Conservation (phyloP, 176 grass and related monocot genomes). For the Neostapfia colusana region DNA sequence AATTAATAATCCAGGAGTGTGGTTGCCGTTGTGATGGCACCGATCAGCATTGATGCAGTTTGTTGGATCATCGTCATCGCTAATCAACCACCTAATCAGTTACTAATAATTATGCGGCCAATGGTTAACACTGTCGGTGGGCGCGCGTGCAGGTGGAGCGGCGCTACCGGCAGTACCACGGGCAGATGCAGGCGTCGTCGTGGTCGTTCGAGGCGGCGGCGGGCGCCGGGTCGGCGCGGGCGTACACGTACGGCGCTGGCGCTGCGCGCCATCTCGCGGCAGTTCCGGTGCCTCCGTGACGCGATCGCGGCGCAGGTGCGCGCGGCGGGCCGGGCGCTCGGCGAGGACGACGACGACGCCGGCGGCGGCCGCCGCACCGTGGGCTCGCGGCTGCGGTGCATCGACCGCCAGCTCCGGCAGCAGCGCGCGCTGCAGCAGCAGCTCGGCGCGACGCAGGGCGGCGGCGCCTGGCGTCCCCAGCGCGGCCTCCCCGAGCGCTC, state of each 20-base stretch:
- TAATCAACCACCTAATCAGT: not conserved
- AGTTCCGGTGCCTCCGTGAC: slow-evolving; percentile 92
- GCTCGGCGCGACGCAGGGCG: slow-evolving; percentile 93
- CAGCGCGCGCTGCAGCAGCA: slow-evolving; percentile 95
- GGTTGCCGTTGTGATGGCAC: slow-evolving; percentile 19
- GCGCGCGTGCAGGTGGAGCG: slow-evolving; percentile 71
- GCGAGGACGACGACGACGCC: slow-evolving; percentile 63
- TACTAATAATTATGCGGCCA: not conserved
- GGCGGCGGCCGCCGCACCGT: slow-evolving; percentile 47
- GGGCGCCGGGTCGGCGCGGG: slow-evolving; percentile 60
- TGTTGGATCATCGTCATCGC: slow-evolving; percentile 14
- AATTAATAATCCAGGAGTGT: no score
- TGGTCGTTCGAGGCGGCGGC: slow-evolving; percentile 75
- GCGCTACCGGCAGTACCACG: slow-evolving; percentile 94
- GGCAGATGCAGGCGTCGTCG: slow-evolving; percentile 79
- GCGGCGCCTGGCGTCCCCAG: slow-evolving; percentile 92
- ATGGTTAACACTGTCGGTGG: no score
- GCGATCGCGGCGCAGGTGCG: slow-evolving; percentile 74
- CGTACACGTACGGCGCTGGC: slow-evolving; percentile 96
- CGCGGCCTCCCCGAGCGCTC: slow-evolving; percentile 86
- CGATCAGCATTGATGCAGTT: slow-evolving; percentile 22
- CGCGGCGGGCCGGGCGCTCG: slow-evolving; percentile 64
- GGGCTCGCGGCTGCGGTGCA: slow-evolving; percentile 74
- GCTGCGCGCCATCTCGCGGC: slow-evolving; percentile 88
- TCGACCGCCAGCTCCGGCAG: slow-evolving; percentile 95